Evolutionary conservation across 176 grass and related monocot genomes (phyloP), one percentile per base, ranked within the genome.

Genomic region (Hsuehochloa calcarea): DNA sequence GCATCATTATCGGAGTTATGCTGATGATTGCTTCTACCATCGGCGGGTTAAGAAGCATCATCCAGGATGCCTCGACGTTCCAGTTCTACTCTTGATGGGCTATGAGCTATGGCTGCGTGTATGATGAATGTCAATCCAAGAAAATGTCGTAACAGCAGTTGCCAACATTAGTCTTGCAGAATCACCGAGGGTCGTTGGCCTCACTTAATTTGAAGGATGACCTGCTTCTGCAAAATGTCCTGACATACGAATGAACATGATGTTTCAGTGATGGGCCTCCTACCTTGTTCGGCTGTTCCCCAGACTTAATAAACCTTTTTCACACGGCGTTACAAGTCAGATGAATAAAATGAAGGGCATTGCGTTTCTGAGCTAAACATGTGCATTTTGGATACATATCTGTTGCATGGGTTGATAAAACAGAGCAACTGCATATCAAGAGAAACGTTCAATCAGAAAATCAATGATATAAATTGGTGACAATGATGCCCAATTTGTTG

Each of bases 21-120:
- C 25, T 96, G 68, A 93, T 90, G 91, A 10, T 97, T 8, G 81
- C 83, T 29, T 91, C 89, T 5, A 90, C 94, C n/a, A 92, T 93
- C 22, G 94, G 91, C 81, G 94, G 91, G 40, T 11, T 97, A 60
- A 65, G 89, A 12, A 78, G 87, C 73, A 92, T 89, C 83, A 50
- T 89, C 82, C 77, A 85, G 34, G 88, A 89, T n/a, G 83, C 88
- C 22, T 81, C 77, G 12, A 77, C 77, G 31, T 89, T 89, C 71
- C 63, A 81, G 54, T 89, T 89, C 83, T 89, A 85, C 64, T 63
- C 88, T 45, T 88, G 79, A 87, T 45, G 16, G 10, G 16, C 14
- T 31, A 54, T 40, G 68, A 83, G 15, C 43, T 27, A 72, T 10
- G 69, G 56, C 68, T 80, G 22, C 62, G 20, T 39, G 50, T 23